Evolutionary conservation across 2,329 filamentous ascomycete genomes (phyloP).

Genomic region (Fusarium sambucinum): DNA sequence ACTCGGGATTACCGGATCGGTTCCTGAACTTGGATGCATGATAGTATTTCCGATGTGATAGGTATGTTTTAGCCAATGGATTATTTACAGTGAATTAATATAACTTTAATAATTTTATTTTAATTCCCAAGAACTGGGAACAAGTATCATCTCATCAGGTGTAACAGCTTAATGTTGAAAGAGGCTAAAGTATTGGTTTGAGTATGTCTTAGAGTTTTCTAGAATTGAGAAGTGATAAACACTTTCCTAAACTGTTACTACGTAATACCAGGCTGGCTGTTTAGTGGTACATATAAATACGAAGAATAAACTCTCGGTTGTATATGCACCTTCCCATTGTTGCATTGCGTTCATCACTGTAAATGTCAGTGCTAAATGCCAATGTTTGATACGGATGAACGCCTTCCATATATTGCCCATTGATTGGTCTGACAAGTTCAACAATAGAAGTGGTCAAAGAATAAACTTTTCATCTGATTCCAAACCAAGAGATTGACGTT

Average conservation of each 20-base stretch:
- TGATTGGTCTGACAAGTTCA: background rate
- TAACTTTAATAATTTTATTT: background rate
- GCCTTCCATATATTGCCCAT: background rate
- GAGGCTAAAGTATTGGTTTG: too few species aligned
- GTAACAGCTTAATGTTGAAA: background rate
- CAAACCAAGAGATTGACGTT: background rate
- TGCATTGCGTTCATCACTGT: background rate
- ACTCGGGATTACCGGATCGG: constrained; percentile 7
- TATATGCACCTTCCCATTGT: background rate
- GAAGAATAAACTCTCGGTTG: background rate
- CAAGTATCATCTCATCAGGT: background rate
- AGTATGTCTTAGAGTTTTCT: too few species aligned
- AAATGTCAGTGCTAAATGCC: background rate
- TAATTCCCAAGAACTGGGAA: background rate
- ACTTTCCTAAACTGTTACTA: too few species aligned
- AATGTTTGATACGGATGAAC: background rate
- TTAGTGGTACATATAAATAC: background rate
- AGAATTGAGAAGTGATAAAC: too few species aligned
- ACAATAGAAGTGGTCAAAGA: background rate
- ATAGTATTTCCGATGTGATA: constrained; percentile 2
- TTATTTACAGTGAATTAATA: background rate
- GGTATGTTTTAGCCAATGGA: background rate
- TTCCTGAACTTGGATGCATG: constrained; percentile 5
- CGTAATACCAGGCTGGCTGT: background rate
- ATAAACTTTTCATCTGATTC: background rate